Percentiles rank a stretch among this genome's conserved stretches.
Evolutionary conservation across 257 asterid species (phyloP).

Genomic region (Petunia secreta): DNA sequence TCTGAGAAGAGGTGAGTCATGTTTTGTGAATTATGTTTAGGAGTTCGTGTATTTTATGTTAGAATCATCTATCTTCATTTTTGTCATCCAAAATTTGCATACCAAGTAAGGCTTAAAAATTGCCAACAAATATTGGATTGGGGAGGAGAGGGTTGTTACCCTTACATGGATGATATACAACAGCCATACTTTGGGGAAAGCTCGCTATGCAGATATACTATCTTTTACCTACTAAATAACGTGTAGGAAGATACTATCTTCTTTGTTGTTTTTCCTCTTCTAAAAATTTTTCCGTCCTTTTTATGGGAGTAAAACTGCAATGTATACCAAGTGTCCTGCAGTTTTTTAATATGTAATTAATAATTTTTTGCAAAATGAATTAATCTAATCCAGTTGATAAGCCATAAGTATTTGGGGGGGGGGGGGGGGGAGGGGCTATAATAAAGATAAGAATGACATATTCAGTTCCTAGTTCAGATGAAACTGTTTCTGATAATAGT

Average conservation of each 20-base stretch:
- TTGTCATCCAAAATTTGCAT: conserved; percentile 13
- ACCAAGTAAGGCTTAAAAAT: neutral
- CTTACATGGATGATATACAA: neutral
- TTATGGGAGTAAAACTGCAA: neutral
- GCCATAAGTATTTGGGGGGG: no score
- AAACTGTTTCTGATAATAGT: neutral
- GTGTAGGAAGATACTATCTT: conserved; percentile 6
- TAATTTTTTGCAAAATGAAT: neutral
- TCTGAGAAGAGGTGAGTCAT: conserved; percentile 53
- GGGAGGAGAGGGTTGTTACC: conserved; percentile 13
- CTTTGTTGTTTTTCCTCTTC: neutral
- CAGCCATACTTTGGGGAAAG: conserved; percentile 7
- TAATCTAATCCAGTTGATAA: neutral
- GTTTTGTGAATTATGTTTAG: neutral
- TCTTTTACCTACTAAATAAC: conserved; percentile 2
- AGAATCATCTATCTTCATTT: neutral
- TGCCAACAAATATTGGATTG: neutral
- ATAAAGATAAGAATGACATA: neutral
- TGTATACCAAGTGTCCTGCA: neutral
- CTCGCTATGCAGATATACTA: neutral
- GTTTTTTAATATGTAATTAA: neutral
- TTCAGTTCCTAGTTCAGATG: neutral
- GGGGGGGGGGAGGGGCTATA: no score
- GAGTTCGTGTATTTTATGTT: neutral
- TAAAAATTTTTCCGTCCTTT: neutral